Evolutionary conservation across 768 basidiomycete genomes (phyloP).

Genomic region (Fomitopsis pulvina): DNA sequence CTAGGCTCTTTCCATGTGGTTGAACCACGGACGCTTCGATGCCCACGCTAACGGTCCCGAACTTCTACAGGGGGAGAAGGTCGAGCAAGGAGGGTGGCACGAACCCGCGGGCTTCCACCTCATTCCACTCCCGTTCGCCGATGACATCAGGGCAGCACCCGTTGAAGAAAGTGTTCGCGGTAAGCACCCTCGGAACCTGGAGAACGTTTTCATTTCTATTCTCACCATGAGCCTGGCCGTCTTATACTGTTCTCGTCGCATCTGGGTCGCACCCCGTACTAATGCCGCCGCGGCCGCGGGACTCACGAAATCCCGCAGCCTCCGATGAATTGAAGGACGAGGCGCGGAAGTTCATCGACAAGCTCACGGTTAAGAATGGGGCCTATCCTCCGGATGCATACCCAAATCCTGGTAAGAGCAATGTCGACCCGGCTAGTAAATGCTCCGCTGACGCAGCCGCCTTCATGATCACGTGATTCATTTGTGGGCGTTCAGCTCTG

Average conservation of each 20-base stretch:
- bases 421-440: background rate
- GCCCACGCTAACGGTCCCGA: constrained; percentile 4
- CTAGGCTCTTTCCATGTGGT: background rate
- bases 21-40: background rate
- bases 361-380: constrained; percentile 71
- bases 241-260: background rate
- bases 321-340: constrained; percentile 58
- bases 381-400: constrained; percentile 84
- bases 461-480: background rate
- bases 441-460: background rate
- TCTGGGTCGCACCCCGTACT: background rate
- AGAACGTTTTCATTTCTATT: background rate
- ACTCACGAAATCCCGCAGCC: constrained; percentile 39
- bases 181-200: constrained; percentile 20
- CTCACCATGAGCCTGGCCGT: background rate
- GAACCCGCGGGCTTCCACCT: constrained; percentile 91
- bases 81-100: constrained; percentile 65
- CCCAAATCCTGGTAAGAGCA: constrained; percentile 77
- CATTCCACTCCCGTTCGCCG: constrained; percentile 88
- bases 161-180: constrained; percentile 61
- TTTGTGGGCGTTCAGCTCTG: constrained; percentile 44
- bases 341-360: constrained; percentile 70
- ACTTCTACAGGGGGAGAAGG: constrained; percentile 52
- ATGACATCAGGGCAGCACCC: constrained; percentile 83
- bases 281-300: background rate